Percentiles rank a stretch among this genome's conserved stretches.
Conservation (phyloP, 2,329 filamentous ascomycete genomes). For the Dactylonectria estremocensis region DNA sequence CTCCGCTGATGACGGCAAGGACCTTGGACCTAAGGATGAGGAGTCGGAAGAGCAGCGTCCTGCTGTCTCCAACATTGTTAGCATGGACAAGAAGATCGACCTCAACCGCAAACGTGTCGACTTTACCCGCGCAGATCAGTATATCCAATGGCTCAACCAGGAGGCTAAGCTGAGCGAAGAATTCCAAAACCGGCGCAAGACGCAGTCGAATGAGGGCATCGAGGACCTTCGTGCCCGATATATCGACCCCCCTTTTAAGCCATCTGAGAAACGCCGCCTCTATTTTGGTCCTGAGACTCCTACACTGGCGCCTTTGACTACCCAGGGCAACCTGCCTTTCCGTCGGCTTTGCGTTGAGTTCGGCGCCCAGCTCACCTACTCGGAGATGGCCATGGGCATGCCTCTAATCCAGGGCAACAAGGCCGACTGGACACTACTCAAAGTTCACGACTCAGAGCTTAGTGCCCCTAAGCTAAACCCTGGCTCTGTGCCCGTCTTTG, state of each 20-base stretch:
- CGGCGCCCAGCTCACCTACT: constrained; percentile 94
- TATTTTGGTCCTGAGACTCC: constrained; percentile 97
- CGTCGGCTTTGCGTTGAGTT: constrained; percentile 90
- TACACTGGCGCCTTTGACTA: constrained; percentile 93
- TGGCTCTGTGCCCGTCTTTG: constrained; percentile 68
- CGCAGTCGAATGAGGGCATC: constrained; percentile 61
- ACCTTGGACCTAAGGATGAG: constrained; percentile 53
- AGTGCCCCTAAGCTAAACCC: constrained; percentile 77
- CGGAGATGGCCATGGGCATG: constrained; percentile 96
- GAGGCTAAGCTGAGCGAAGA: constrained; percentile 62
- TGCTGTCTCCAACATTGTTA: constrained; percentile 83
- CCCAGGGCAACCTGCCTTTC: constrained; percentile 96
- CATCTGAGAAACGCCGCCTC: constrained; percentile 93
- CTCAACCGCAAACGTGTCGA: constrained; percentile 80
- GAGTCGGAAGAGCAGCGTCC: constrained; percentile 68
- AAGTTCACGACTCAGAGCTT: constrained; percentile 89
- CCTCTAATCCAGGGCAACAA: constrained; percentile 92
- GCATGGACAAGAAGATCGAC: constrained; percentile 78
- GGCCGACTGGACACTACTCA: constrained; percentile 94
- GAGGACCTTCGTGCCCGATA: constrained; percentile 85
- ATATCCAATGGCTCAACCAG: constrained; percentile 83
- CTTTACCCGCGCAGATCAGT: constrained; percentile 82
- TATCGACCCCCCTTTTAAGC: constrained; percentile 87
- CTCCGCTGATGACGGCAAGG: constrained; percentile 45
- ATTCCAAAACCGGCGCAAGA: constrained; percentile 59